A percentile compares a stretch with the other conserved stretches of the same genome.
Conservation (phyloP, 192 early-diverging fungal species). For the Podochytrium sp. region DNA sequence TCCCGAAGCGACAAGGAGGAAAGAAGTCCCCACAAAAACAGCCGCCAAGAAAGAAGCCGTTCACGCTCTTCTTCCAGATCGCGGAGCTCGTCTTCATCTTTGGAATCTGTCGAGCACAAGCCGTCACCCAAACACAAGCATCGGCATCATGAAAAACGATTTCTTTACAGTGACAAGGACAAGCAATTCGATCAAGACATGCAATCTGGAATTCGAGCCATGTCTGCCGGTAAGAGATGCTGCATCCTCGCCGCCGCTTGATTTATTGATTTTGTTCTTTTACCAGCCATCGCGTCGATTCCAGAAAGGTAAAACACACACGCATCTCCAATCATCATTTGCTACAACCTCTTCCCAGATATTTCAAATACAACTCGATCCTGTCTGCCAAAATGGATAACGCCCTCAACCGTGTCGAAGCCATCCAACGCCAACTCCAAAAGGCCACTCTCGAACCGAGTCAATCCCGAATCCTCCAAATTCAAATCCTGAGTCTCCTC, state of each 20-base stretch:
- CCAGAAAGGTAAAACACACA: slow-evolving; percentile 1
- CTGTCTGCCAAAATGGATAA: slow-evolving; percentile 20
- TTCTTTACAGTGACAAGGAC: not conserved
- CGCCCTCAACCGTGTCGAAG: not conserved
- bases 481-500: slow-evolving; percentile 8
- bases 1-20: no score
- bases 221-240: not conserved
- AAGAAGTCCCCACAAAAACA: no score
- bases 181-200: slow-evolving; percentile 3
- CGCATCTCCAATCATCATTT: not conserved
- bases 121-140: no score
- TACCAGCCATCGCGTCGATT: slow-evolving; percentile 16
- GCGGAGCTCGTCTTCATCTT: no score
- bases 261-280: not conserved
- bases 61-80: no score
- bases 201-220: slow-evolving; percentile 21
- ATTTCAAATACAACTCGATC: slow-evolving; percentile 28
- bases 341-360: slow-evolving; percentile 1
- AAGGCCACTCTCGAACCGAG: not conserved
- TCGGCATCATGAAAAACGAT: not conserved
- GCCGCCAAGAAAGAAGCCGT: no score
- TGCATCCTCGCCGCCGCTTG: not conserved
- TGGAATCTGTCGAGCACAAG: no score
- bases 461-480: slow-evolving; percentile 4
- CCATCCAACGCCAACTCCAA: not conserved